These are phyloP conservation scores for Xylariaceae sp. DNA, from an alignment of 2,329 filamentous ascomycete genomes.

Conservation along the genomic window DNA sequence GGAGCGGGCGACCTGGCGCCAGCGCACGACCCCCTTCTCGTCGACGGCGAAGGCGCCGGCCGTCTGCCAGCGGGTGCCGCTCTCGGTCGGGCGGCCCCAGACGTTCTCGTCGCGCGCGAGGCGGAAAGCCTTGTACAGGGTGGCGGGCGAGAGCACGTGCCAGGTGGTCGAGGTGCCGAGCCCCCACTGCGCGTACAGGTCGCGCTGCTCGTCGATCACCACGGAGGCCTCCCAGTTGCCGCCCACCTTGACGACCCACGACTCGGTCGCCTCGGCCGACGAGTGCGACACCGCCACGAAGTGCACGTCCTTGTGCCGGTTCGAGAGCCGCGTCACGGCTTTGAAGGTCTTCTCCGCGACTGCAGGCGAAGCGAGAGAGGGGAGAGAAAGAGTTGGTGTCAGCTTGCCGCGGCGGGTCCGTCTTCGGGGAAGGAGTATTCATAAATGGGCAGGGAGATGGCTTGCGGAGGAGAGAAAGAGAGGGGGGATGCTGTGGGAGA, in stretches of 20 bases:
- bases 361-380: constrained; percentile 20
- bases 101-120: constrained; percentile 57
- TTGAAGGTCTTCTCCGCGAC: constrained; percentile 63
- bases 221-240: constrained; percentile 51
- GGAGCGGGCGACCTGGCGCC: constrained; percentile 38
- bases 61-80: constrained; percentile 62
- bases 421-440: too few species aligned
- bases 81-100: constrained; percentile 58
- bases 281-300: constrained; percentile 60
- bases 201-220: constrained; percentile 51
- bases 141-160: constrained; percentile 53
- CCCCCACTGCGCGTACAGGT: constrained; percentile 59
- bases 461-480: too few species aligned
- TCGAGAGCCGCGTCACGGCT: constrained; percentile 43
- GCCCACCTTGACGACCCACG: constrained; percentile 49
- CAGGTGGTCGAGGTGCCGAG: constrained; percentile 53
- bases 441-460: too few species aligned
- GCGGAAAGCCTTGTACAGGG: constrained; percentile 49
- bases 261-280: constrained; percentile 41
- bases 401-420: too few species aligned
- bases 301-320: constrained; percentile 39
- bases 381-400: constrained; percentile 1
- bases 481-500: too few species aligned
- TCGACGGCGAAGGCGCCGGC: constrained; percentile 58
- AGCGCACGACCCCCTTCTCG: constrained; percentile 41